phyloP scores from a whole-genome alignment of 2,329 filamentous ascomycete genomes.

The Plectosphaerella sp. region DNA sequence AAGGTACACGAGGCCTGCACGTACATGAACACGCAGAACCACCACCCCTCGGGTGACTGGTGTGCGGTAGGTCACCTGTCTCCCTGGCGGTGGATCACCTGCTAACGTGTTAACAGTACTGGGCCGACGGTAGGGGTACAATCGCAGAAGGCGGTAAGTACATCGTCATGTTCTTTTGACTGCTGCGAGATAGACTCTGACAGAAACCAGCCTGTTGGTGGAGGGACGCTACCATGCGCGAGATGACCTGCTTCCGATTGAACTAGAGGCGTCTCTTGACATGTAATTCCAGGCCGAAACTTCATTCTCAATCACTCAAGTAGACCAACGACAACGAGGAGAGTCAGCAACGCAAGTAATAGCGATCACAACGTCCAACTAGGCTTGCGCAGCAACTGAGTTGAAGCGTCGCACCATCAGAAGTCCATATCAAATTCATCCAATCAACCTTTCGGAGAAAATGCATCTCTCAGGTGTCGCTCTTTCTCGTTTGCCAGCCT shows the following conservation, averaged over 20 bases:
- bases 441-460: too few relatives aligned
- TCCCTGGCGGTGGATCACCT: background rate
- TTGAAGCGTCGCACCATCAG: too few relatives aligned
- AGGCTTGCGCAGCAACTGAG: too few relatives aligned
- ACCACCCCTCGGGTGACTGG: background rate
- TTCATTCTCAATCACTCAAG: too few relatives aligned
- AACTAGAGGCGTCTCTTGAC: background rate
- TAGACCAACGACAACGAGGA: too few relatives aligned
- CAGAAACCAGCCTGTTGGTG: background rate
- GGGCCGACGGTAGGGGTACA: background rate
- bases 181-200: background rate
- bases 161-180: background rate
- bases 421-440: too few relatives aligned
- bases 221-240: background rate
- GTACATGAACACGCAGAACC: slow-evolving; percentile 2
- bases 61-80: background rate
- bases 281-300: too few relatives aligned
- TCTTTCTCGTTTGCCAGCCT: too few relatives aligned
- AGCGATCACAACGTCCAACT: too few relatives aligned
- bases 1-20: slow-evolving; percentile 1
- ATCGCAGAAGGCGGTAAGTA: slow-evolving; percentile 1
- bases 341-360: too few relatives aligned
- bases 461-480: too few relatives aligned
- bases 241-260: slow-evolving; percentile 2
- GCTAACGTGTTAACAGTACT: background rate